phyloP scores from a whole-genome alignment of 2,329 filamentous ascomycete genomes.

The Fonsecaea multimorphosa region DNA sequence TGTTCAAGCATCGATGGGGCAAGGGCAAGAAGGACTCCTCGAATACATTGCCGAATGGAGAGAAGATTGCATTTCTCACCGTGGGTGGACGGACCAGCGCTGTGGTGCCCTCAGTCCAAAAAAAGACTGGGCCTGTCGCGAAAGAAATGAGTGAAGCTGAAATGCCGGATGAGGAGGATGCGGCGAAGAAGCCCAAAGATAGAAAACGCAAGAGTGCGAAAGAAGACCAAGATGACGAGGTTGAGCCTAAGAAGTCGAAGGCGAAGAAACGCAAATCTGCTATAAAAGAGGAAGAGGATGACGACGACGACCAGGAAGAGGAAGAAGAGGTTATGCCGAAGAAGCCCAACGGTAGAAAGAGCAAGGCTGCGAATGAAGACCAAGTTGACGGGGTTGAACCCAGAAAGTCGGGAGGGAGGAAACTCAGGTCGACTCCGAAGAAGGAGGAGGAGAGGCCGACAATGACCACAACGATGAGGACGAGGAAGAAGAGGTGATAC shows the following conservation, averaged over 20 bases:
- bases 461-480: too few relatives aligned
- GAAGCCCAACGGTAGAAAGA: slow-evolving; percentile 41
- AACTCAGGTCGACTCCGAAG: too few relatives aligned
- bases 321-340: slow-evolving; percentile 32
- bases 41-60: slow-evolving; percentile 76
- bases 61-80: slow-evolving; percentile 82
- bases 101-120: slow-evolving; percentile 82
- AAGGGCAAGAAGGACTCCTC: slow-evolving; percentile 78
- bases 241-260: slow-evolving; percentile 41
- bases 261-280: slow-evolving; percentile 42
- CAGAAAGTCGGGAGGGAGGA: too few relatives aligned
- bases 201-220: slow-evolving; percentile 42
- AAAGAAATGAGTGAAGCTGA: slow-evolving; percentile 55
- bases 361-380: slow-evolving; percentile 39
- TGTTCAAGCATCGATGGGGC: slow-evolving; percentile 87
- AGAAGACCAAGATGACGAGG: slow-evolving; percentile 29
- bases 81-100: slow-evolving; percentile 93
- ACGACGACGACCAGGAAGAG: too few relatives aligned
- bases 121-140: slow-evolving; percentile 71
- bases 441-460: too few relatives aligned
- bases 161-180: slow-evolving; percentile 34
- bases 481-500: too few relatives aligned
- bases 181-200: slow-evolving; percentile 44
- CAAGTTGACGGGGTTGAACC: too few relatives aligned
- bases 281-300: slow-evolving; percentile 28